These are phyloP conservation scores for Neospora caninum DNA, from an alignment of 169 alveolate species.

Conservation along the genomic window DNA sequence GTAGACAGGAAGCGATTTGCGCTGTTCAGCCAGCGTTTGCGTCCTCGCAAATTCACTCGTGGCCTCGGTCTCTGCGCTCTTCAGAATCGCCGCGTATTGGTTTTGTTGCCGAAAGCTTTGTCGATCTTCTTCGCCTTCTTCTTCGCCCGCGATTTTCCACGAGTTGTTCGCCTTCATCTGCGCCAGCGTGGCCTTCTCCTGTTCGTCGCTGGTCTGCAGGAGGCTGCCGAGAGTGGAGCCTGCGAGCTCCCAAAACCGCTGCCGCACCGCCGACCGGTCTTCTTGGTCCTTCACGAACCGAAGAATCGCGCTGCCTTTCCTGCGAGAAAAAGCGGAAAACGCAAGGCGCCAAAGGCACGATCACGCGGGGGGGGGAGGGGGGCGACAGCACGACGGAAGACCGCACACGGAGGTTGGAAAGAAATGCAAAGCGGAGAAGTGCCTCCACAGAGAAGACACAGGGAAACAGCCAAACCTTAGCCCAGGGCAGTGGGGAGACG, in stretches of 20 bases:
- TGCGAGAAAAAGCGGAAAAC: not conserved
- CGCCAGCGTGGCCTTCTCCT: conserved; percentile 72
- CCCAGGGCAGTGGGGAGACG: too few relatives aligned
- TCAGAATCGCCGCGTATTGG: conserved; percentile 77
- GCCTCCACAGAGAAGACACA: too few relatives aligned
- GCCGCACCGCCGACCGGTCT: conserved; percentile 65
- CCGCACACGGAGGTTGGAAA: not conserved
- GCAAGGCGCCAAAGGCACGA: not conserved
- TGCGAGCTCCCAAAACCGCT: conserved; percentile 69
- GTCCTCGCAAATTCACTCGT: conserved; percentile 83
- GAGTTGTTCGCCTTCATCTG: conserved; percentile 39
- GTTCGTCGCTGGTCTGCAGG: conserved; percentile 42
- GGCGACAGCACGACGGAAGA: not conserved
- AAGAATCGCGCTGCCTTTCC: conserved; percentile 52
- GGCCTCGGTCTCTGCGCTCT: conserved; percentile 13
- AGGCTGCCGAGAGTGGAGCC: conserved; percentile 50
- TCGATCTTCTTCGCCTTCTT: conserved; percentile 43
- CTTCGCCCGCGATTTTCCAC: conserved; percentile 25
- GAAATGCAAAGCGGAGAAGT: not conserved
- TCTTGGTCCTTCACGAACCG: conserved; percentile 48
- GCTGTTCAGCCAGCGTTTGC: conserved; percentile 86
- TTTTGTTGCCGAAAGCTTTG: conserved; percentile 13
- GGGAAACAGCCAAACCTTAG: too few relatives aligned
- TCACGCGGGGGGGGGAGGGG: not conserved
- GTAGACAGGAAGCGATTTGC: conserved; percentile 89